Percentiles rank a stretch among this genome's conserved stretches.
Conservation (phyloP, 768 basidiomycete genomes). For the Boletus tylopilopsis region DNA sequence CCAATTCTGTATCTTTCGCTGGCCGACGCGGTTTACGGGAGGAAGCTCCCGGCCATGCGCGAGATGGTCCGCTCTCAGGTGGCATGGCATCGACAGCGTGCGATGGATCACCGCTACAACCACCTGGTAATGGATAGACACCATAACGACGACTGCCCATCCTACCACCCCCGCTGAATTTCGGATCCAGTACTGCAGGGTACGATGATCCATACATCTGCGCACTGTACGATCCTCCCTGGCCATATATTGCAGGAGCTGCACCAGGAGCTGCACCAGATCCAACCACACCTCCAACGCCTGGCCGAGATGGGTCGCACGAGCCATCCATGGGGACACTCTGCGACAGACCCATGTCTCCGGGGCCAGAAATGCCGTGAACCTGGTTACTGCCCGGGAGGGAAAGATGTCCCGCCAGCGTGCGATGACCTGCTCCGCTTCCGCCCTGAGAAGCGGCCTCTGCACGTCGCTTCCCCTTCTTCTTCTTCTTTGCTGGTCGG, state of each 20-base stretch:
- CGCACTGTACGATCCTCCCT: not conserved
- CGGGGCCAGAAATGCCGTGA: slow-evolving; percentile 16
- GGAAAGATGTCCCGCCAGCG: not conserved
- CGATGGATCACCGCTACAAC: not conserved
- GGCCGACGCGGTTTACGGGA: not conserved
- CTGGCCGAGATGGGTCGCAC: slow-evolving; percentile 19
- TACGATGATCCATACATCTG: slow-evolving; percentile 9
- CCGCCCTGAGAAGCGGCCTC: slow-evolving; percentile 15
- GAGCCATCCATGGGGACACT: slow-evolving; percentile 4
- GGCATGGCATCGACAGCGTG: not conserved
- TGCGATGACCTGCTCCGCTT: not conserved
- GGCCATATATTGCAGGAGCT: not conserved
- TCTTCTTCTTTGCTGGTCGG: slow-evolving; percentile 25
- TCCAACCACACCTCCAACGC: slow-evolving; percentile 15
- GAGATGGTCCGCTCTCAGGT: slow-evolving; percentile 3
- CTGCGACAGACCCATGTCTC: slow-evolving; percentile 18
- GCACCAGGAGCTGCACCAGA: slow-evolving; percentile 19
- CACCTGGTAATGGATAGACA: too few relatives aligned
- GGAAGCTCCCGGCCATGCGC: not conserved
- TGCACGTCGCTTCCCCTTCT: slow-evolving; percentile 26
- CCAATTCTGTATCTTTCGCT: slow-evolving; percentile 10
- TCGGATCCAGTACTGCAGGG: slow-evolving; percentile 12
- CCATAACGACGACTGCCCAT: not conserved
- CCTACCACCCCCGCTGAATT: not conserved
- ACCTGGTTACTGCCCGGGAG: slow-evolving; percentile 10